Conservation (phyloP, 169 alveolate genomes). For the Babesia caballi region DNA sequence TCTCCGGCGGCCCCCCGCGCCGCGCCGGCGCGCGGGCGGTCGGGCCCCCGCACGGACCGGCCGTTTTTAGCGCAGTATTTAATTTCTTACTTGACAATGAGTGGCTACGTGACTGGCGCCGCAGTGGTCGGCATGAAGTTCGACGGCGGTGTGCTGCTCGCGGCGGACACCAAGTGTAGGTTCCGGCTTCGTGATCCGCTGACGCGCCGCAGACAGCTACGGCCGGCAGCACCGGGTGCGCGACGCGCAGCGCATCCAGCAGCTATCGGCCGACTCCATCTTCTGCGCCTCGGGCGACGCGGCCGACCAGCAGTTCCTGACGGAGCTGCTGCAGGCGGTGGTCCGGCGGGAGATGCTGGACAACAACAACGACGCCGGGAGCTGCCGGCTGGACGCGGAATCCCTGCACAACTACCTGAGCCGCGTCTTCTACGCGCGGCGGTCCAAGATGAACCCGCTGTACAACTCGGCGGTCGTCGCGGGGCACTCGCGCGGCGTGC, state of each 20-base stretch:
- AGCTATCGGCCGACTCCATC: slow-evolving; percentile 38
- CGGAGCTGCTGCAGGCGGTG: slow-evolving; percentile 29
- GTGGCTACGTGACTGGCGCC: slow-evolving; percentile 59
- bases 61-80: not conserved
- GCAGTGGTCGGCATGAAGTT: slow-evolving; percentile 61
- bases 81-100: slow-evolving; percentile 13
- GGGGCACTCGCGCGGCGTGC: slow-evolving; percentile 28
- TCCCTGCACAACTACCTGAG: slow-evolving; percentile 50
- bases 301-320: slow-evolving; percentile 65
- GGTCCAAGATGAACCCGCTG: slow-evolving; percentile 61
- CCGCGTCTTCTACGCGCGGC: slow-evolving; percentile 49
- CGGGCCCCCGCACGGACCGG: not conserved
- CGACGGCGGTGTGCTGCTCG: slow-evolving; percentile 62
- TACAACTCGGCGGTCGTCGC: slow-evolving; percentile 50
- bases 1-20: slow-evolving; percentile 12
- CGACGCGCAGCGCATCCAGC: slow-evolving; percentile 36
- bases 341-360: slow-evolving; percentile 46
- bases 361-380: slow-evolving; percentile 37
- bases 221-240: slow-evolving; percentile 41
- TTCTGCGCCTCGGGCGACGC: slow-evolving; percentile 66
- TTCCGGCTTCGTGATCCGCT: not conserved
- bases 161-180: slow-evolving; percentile 66
- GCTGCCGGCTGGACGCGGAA: slow-evolving; percentile 37
- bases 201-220: slow-evolving; percentile 43
- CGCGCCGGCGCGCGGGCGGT: not conserved